Percentiles rank a stretch among this genome's conserved stretches.
Conservation (phyloP, 768 basidiomycete genomes). For the Russula virescens region DNA sequence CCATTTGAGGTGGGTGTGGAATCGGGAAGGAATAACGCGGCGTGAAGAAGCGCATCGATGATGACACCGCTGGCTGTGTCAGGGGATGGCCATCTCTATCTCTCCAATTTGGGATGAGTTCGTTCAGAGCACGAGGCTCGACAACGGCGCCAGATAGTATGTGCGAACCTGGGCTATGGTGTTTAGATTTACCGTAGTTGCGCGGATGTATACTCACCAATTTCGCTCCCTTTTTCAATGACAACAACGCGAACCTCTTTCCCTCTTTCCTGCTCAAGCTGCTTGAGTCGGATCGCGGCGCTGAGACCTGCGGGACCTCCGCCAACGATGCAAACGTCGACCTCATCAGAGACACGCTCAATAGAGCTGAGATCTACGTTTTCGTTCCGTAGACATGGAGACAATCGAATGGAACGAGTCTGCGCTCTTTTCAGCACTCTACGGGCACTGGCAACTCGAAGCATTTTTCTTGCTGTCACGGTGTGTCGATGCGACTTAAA, state of each 20-base stretch:
- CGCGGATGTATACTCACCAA: constrained; percentile 50
- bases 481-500: background rate
- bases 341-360: constrained; percentile 83
- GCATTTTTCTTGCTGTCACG: background rate
- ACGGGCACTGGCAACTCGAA: constrained; percentile 14
- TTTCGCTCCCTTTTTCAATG: constrained; percentile 90
- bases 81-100: constrained; percentile 66
- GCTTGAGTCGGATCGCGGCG: constrained; percentile 94
- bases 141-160: constrained; percentile 95
- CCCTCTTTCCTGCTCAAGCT: constrained; percentile 76
- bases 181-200: background rate
- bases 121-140: constrained; percentile 86
- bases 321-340: constrained; percentile 96
- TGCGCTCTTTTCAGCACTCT: background rate
- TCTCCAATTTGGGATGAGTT: constrained; percentile 84
- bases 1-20: constrained; percentile 97
- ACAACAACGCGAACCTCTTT: constrained; percentile 87
- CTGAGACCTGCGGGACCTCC: constrained; percentile 92
- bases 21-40: constrained; percentile 62
- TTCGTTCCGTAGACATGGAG: constrained; percentile 30
- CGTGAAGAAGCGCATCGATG: constrained; percentile 84
- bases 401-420: constrained; percentile 27
- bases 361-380: constrained; percentile 52
- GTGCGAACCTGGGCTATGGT: constrained; percentile 61
- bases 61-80: constrained; percentile 69